Evolutionary conservation across 1,284 basidiomycete genomes (phyloP).

Genomic region (Ganoderma multipileum): DNA sequence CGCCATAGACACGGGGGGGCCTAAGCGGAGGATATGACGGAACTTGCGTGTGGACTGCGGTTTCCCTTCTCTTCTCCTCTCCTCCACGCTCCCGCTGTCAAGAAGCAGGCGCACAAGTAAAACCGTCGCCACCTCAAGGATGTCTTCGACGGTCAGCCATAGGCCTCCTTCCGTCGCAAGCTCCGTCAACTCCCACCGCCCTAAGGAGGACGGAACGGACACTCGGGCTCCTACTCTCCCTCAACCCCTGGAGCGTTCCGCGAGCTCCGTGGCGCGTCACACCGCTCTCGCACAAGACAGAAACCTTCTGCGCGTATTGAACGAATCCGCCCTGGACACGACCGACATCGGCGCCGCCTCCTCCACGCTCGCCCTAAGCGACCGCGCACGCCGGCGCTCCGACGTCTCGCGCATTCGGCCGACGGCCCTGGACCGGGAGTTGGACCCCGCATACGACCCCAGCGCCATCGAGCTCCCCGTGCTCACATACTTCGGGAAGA

Average conservation of each 20-base stretch:
- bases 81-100: neutral
- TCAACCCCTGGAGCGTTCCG: slow-evolving; percentile 3
- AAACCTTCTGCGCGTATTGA: neutral
- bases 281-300: neutral
- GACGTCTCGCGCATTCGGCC: slow-evolving; percentile 31
- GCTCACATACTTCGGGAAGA: slow-evolving; percentile 10
- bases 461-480: slow-evolving; percentile 32
- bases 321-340: slow-evolving; percentile 28
- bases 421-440: slow-evolving; percentile 11
- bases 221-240: neutral
- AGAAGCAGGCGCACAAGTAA: neutral
- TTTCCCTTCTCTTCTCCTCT: neutral
- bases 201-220: neutral
- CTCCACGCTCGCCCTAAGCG: slow-evolving; percentile 27
- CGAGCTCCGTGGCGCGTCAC: neutral
- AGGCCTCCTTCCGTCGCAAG: neutral
- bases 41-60: neutral
- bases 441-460: slow-evolving; percentile 23
- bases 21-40: neutral
- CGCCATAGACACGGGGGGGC: neutral
- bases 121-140: neutral
- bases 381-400: slow-evolving; percentile 33
- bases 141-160: neutral
- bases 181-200: neutral
- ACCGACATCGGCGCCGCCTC: slow-evolving; percentile 19